Base-by-base conservation (phyloP, 2,329 filamentous ascomycete genomes). In the Aureobasidium sp. region DNA sequence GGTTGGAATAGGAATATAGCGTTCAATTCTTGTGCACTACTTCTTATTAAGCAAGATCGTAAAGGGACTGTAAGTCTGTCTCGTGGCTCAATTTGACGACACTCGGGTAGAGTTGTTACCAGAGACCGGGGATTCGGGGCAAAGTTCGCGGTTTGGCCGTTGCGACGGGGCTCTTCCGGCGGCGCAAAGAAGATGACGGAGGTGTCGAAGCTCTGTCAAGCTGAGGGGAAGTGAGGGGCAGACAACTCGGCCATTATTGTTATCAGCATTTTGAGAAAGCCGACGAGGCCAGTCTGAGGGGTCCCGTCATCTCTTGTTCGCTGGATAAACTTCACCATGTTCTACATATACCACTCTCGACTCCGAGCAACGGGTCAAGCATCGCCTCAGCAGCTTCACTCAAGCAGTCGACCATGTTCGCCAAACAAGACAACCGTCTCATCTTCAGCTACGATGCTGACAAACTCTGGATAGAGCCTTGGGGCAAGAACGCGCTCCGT, bases 381-480 rank as follows among this genome's bases (percentile, higher is more conserved):
- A 59, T 44, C 52, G 27, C 24, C 55, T 26, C 32, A 10, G 13
- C 26, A 36, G 17, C 27, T 12, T 15, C 12, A 20, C 41, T 37
- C 20, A 8, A 37, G 43, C 20, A 37, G 29, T 24, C 9, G 43
- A 60, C 34, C 56, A 74, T 75, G 72, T 67, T 73, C 9, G 61
- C 82, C 0, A 64, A 68, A 9, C 78, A 84, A 17, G 81, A 79
- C 1, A 81, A 83, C 63, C 84, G 82, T 15, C 81, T 84, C 3
- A 80, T 87, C 63, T 87, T 82, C 69, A 82, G 81, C 64, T 80
- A 76, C 62, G 79, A 82, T 68, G 76, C 76, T n/a, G 78, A 81
- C 65, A 69, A 73, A 27, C 70, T 81, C 61, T 77, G 77, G 72
- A 72, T 82, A 59, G 77, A 82, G 56, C 70, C 79, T 39, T 82